These are phyloP conservation scores for Persicaria maculosa DNA, from an alignment of 148 eudicot species.

Conservation along the genomic window DNA sequence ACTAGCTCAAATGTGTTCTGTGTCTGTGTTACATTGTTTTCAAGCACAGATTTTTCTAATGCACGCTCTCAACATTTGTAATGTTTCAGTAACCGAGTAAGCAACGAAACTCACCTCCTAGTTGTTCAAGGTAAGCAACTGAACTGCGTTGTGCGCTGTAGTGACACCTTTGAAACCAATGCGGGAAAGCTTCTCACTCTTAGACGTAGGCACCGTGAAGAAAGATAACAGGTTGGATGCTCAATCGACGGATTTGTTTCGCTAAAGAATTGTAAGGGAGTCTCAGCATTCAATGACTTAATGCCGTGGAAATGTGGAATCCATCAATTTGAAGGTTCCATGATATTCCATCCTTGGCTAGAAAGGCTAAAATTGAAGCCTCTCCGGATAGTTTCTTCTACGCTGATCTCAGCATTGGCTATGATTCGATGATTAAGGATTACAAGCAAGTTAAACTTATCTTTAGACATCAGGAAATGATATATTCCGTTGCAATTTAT, in stretches of 20 bases:
- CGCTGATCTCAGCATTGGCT: no score
- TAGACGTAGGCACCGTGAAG: no score
- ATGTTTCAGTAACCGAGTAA: not conserved
- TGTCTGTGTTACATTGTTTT: no score
- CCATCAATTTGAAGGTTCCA: conserved; percentile 1
- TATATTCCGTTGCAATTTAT: not conserved
- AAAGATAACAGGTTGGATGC: not conserved
- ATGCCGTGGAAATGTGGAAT: not conserved
- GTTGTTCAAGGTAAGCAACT: not conserved
- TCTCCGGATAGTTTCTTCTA: not conserved
- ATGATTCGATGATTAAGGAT: not conserved
- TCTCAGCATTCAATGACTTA: not conserved
- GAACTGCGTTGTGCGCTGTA: not conserved
- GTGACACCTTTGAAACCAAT: not conserved
- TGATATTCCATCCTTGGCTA: not conserved
- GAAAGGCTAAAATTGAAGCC: not conserved
- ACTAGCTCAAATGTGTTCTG: no score
- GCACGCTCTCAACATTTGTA: not conserved
- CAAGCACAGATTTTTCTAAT: no score
- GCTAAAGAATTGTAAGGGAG: not conserved
- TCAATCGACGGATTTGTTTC: not conserved
- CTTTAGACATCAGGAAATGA: not conserved
- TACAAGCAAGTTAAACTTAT: not conserved
- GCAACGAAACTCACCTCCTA: not conserved
- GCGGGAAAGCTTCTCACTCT: not conserved